A percentile compares a stretch with the other conserved stretches of the same genome.
Evolutionary conservation across 2,329 filamentous ascomycete genomes (phyloP).

Genomic region (Fusarium sp.): DNA sequence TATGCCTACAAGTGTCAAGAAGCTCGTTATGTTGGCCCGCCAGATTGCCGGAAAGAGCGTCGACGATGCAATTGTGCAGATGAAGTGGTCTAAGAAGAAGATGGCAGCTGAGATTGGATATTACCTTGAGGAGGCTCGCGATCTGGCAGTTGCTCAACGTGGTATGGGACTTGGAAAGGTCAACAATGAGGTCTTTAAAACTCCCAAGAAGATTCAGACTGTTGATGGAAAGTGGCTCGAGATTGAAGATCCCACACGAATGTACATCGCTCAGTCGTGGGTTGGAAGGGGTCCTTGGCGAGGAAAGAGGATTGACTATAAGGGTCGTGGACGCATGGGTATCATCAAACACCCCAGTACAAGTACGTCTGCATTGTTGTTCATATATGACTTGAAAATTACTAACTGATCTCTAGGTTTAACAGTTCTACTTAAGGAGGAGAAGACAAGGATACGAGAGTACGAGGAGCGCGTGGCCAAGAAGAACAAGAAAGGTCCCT

Average conservation of each 20-base stretch:
- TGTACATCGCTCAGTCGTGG: slow-evolving; percentile 96
- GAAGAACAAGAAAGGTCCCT: slow-evolving; percentile 80
- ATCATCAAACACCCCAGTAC: slow-evolving; percentile 79
- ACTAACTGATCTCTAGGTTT: slow-evolving; percentile 68
- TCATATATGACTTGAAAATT: neutral
- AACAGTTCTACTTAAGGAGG: slow-evolving; percentile 89
- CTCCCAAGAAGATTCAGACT: slow-evolving; percentile 70
- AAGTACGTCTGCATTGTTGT: slow-evolving; percentile 66
- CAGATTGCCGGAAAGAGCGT: slow-evolving; percentile 96
- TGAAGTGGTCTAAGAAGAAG: slow-evolving; percentile 96
- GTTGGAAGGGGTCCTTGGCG: slow-evolving; percentile 81
- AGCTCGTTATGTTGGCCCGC: slow-evolving; percentile 84
- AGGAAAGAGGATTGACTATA: slow-evolving; percentile 71
- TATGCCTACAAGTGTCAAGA: slow-evolving; percentile 91
- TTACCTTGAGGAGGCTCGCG: slow-evolving; percentile 84
- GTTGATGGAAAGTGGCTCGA: slow-evolving; percentile 81
- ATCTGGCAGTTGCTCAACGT: slow-evolving; percentile 81
- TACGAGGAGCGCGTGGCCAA: slow-evolving; percentile 83
- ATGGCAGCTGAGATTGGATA: slow-evolving; percentile 83
- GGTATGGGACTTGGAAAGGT: slow-evolving; percentile 82
- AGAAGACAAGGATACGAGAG: slow-evolving; percentile 87
- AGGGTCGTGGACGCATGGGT: slow-evolving; percentile 80
- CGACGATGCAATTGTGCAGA: slow-evolving; percentile 92
- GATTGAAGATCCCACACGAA: slow-evolving; percentile 79
- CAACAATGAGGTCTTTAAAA: slow-evolving; percentile 56